Evolutionary conservation across 2,329 filamentous ascomycete species (phyloP).

Genomic region (Delphinella strobiligena): DNA sequence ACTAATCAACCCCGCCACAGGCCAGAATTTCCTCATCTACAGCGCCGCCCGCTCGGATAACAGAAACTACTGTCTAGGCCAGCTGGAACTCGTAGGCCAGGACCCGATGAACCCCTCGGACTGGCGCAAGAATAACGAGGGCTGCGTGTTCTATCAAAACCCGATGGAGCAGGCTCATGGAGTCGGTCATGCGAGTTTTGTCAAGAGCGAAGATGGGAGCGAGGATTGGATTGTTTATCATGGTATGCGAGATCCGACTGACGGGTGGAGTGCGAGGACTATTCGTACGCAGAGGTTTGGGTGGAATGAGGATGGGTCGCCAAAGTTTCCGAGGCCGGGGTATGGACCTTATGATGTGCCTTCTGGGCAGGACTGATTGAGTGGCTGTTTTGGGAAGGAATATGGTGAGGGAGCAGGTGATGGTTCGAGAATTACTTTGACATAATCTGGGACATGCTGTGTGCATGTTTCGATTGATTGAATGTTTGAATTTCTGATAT

Average conservation of each 20-base stretch:
- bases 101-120: slow-evolving; percentile 38
- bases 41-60: slow-evolving; percentile 39
- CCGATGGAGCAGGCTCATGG: slow-evolving; percentile 32
- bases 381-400: no score
- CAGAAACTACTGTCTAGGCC: slow-evolving; percentile 41
- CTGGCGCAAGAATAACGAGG: slow-evolving; percentile 36
- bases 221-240: slow-evolving; percentile 44
- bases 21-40: slow-evolving; percentile 38
- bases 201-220: slow-evolving; percentile 17
- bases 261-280: slow-evolving; percentile 35
- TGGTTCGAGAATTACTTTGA: no score
- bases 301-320: slow-evolving; percentile 36
- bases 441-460: no score
- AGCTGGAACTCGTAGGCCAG: slow-evolving; percentile 36
- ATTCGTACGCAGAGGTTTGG: slow-evolving; percentile 37
- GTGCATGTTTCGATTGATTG: no score
- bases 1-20: slow-evolving; percentile 34
- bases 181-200: slow-evolving; percentile 40
- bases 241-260: slow-evolving; percentile 36
- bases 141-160: slow-evolving; percentile 40
- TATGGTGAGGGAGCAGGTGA: no score
- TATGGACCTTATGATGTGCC: slow-evolving; percentile 36
- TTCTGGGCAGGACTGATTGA: slow-evolving; percentile 24
- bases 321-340: slow-evolving; percentile 35
- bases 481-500: neutral